These are phyloP conservation scores for Rhodomyrtus tomentosa DNA, from an alignment of 345 rosid genomes.

Conservation along the genomic window DNA sequence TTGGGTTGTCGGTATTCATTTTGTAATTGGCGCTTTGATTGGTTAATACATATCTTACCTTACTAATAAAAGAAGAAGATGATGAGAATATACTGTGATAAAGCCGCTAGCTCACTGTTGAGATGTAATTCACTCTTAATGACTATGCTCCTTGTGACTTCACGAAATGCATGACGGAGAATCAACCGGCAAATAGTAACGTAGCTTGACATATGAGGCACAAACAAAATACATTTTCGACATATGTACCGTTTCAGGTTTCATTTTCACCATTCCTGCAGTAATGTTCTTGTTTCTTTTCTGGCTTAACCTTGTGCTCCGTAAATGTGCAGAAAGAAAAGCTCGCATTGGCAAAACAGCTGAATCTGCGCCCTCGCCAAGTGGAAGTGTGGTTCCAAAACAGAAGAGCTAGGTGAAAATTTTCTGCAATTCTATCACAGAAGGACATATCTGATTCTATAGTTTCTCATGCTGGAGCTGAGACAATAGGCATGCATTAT, in stretches of 20 bases:
- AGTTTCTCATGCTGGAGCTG: neutral
- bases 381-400: conserved; percentile 99
- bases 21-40: too few relatives aligned
- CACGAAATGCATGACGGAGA: neutral
- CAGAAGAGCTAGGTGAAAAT: conserved; percentile 77
- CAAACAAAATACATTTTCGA: neutral
- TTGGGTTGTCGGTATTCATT: too few relatives aligned
- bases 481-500: neutral
- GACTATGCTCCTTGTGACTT: neutral
- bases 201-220: neutral
- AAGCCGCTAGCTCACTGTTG: neutral
- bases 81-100: neutral
- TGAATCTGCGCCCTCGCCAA: conserved; percentile 90
- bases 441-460: neutral
- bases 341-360: conserved; percentile 68
- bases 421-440: neutral
- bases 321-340: conserved; percentile 53
- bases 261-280: neutral
- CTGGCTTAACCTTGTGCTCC: neutral
- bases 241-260: neutral
- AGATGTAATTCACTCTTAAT: neutral
- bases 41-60: too few relatives aligned
- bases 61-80: too few relatives aligned
- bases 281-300: neutral
- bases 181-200: neutral